These are phyloP conservation scores for Coprinopsis strossmayeri DNA, from an alignment of 768 basidiomycete genomes.

Conservation along the genomic window DNA sequence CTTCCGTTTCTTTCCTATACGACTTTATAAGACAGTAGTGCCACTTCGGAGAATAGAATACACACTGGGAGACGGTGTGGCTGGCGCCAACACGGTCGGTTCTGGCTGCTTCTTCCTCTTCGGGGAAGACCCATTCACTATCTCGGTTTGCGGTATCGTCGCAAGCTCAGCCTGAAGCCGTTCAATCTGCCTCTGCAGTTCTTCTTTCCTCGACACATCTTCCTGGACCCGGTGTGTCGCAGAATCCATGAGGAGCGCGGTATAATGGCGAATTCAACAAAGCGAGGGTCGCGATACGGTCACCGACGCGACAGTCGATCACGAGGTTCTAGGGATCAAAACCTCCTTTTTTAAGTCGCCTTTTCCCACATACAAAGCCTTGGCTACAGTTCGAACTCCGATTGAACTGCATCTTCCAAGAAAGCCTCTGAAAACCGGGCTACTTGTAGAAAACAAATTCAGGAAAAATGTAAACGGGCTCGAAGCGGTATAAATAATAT, in stretches of 20 bases:
- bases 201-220: constrained; percentile 36
- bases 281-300: constrained; percentile 8
- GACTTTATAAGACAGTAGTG: constrained; percentile 1
- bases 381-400: constrained; percentile 26
- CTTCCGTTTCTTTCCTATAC: constrained; percentile 38
- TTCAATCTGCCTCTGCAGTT: constrained; percentile 50
- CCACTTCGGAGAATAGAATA: constrained; percentile 6
- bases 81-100: constrained; percentile 38
- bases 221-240: constrained; percentile 33
- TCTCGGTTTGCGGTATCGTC: constrained; percentile 24
- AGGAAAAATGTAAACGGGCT: neutral
- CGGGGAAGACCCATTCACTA: constrained; percentile 27
- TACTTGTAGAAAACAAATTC: neutral
- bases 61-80: constrained; percentile 67
- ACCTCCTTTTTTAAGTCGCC: too few relatives aligned
- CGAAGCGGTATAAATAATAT: neutral
- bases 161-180: constrained; percentile 48
- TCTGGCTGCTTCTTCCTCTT: constrained; percentile 40
- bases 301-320: neutral
- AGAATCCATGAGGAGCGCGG: constrained; percentile 45
- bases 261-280: too few relatives aligned
- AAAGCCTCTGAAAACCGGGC: constrained; percentile 1
- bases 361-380: constrained; percentile 5
- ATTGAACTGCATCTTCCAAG: constrained; percentile 6
- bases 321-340: too few relatives aligned